Percentiles rank a stretch among this genome's conserved stretches.
Conservation (phyloP, 1,139 yeast genomes). For the Suhomyces terraborum region DNA sequence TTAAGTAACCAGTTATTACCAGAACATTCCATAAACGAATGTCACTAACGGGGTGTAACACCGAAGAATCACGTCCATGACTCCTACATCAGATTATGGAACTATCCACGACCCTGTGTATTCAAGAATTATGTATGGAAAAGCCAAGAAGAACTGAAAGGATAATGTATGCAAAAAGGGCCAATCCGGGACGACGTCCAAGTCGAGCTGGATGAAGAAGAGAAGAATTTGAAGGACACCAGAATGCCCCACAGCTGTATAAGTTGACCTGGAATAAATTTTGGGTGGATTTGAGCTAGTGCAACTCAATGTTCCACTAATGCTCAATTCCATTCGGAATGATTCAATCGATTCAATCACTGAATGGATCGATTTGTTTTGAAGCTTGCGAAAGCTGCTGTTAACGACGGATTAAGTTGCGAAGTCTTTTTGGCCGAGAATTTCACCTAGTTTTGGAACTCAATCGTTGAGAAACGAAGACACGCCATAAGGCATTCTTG, state of each 20-base stretch:
- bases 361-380: not conserved
- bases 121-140: constrained; percentile 1
- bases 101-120: constrained; percentile 1
- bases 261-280: too few relatives aligned
- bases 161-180: constrained; percentile 2
- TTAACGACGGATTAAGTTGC: too few relatives aligned
- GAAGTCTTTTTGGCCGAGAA: not conserved
- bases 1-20: too few relatives aligned
- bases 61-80: too few relatives aligned
- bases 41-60: too few relatives aligned
- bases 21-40: too few relatives aligned
- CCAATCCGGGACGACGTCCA: not conserved
- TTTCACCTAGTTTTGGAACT: not conserved
- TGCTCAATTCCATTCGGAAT: too few relatives aligned
- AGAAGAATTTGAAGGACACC: not conserved
- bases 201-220: not conserved
- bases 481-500: constrained; percentile 24
- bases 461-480: constrained; percentile 26
- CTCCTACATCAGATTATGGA: not conserved
- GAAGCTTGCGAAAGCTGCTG: too few relatives aligned
- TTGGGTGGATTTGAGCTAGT: too few relatives aligned
- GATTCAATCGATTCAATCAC: not conserved
- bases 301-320: too few relatives aligned
- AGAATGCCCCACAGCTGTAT: too few relatives aligned
- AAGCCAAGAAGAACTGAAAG: constrained; percentile 3